Evolutionary conservation across 2,329 filamentous ascomycete genomes (phyloP).

Genomic region (Verticillium alfalfae): DNA sequence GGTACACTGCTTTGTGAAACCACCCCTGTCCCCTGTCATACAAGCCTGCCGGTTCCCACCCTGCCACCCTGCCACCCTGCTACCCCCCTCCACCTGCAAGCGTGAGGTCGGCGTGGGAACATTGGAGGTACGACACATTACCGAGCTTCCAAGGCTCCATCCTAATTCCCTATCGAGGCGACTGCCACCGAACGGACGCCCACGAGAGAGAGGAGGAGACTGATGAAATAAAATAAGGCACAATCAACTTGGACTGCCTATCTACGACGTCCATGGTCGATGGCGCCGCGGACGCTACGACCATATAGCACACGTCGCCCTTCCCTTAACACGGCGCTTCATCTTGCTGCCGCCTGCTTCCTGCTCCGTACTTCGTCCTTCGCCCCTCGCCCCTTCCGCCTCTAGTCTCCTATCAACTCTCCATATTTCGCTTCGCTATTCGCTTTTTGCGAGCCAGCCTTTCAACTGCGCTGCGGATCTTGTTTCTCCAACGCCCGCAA

Average conservation of each 20-base stretch:
- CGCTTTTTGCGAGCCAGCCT: neutral
- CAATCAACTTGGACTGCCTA: neutral
- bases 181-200: neutral
- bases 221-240: too few species aligned
- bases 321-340: neutral
- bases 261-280: neutral
- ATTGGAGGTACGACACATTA: neutral
- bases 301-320: neutral
- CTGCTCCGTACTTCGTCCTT: neutral
- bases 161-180: neutral
- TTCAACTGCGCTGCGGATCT: neutral
- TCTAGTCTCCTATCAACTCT: too few species aligned
- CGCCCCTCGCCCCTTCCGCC: neutral
- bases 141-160: neutral
- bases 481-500: neutral
- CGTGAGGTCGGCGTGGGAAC: neutral
- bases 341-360: neutral
- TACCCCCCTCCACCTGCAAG: neutral
- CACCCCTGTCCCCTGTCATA: conserved; percentile 7
- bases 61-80: neutral
- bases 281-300: neutral
- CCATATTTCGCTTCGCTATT: neutral
- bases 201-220: neutral
- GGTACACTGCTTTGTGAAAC: neutral
- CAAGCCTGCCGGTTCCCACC: conserved; percentile 11